These are phyloP conservation scores for Xylariomycetidae sp. DNA, from an alignment of 2,329 filamentous ascomycete genomes.

Conservation along the genomic window DNA sequence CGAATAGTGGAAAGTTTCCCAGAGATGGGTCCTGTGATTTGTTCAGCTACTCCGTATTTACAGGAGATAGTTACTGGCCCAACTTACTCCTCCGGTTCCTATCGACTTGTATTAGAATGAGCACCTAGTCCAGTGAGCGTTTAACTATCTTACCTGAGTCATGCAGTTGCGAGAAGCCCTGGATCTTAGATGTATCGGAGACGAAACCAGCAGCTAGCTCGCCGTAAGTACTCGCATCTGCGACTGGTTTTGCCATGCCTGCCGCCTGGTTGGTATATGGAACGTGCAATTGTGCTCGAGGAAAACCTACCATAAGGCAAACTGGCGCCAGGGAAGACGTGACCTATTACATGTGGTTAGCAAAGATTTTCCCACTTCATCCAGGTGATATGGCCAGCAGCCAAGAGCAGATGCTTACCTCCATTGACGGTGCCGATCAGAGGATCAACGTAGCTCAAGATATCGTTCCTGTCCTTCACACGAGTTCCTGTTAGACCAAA, in stretches of 20 bases:
- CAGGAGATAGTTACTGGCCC: not conserved
- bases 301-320: constrained; percentile 26
- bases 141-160: constrained; percentile 22
- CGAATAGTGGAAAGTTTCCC: constrained; percentile 50
- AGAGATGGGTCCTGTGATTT: constrained; percentile 36
- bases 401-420: no score
- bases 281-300: no score
- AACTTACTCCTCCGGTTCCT: constrained; percentile 30
- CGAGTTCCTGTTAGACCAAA: constrained; percentile 11
- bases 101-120: no score
- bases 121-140: no score
- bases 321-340: constrained; percentile 30
- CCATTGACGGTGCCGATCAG: constrained; percentile 28
- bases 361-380: constrained; percentile 2
- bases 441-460: constrained; percentile 24
- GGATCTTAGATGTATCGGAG: constrained; percentile 25
- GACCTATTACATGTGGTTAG: constrained; percentile 19
- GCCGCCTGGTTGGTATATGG: no score
- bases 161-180: constrained; percentile 30
- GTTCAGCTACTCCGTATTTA: constrained; percentile 4
- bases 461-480: constrained; percentile 13
- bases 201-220: constrained; percentile 29
- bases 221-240: constrained; percentile 20
- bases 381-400: no score
- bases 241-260: constrained; percentile 31